phyloP scores from a whole-genome alignment of 768 basidiomycete genomes.

The Scleroderma citrinum region DNA sequence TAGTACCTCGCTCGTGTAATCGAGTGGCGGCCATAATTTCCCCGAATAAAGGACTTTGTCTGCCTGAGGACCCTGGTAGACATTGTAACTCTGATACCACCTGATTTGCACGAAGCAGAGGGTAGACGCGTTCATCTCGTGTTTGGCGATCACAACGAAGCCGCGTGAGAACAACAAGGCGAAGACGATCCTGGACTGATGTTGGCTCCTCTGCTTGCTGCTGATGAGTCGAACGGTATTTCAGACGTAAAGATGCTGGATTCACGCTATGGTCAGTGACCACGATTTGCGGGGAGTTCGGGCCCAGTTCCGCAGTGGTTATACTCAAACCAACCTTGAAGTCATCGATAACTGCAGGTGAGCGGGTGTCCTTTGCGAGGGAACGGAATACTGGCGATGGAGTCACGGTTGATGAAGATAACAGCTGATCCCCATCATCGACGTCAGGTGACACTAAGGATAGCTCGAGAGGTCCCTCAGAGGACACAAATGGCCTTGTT shows the following conservation, averaged over 20 bases:
- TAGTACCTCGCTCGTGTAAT: slow-evolving; percentile 29
- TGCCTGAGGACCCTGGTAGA: slow-evolving; percentile 24
- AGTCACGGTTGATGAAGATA: slow-evolving; percentile 10
- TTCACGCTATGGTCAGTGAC: slow-evolving; percentile 23
- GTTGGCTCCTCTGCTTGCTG: slow-evolving; percentile 19
- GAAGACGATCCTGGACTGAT: slow-evolving; percentile 54
- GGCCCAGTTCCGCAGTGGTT: slow-evolving; percentile 5
- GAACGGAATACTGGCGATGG: slow-evolving; percentile 9
- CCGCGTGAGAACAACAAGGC: slow-evolving; percentile 56
- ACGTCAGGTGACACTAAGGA: slow-evolving; percentile 5
- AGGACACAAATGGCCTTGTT: slow-evolving; percentile 4
- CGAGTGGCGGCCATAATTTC: slow-evolving; percentile 39
- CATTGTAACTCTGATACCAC: slow-evolving; percentile 32
- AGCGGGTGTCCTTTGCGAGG: slow-evolving; percentile 12
- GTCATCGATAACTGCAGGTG: slow-evolving; percentile 7
- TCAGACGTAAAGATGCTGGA: slow-evolving; percentile 3
- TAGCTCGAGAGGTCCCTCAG: slow-evolving; percentile 8
- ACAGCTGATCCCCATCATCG: slow-evolving; percentile 5
- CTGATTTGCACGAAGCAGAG: slow-evolving; percentile 57
- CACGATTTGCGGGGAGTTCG: slow-evolving; percentile 20
- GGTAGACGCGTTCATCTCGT: slow-evolving; percentile 55
- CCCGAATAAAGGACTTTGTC: slow-evolving; percentile 42
- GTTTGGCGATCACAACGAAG: slow-evolving; percentile 55
- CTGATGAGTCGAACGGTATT: slow-evolving; percentile 7
- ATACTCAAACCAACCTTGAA: slow-evolving; percentile 5